These are phyloP conservation scores for Candida nemodendra DNA, from an alignment of 805 yeast species.

Conservation along the genomic window DNA sequence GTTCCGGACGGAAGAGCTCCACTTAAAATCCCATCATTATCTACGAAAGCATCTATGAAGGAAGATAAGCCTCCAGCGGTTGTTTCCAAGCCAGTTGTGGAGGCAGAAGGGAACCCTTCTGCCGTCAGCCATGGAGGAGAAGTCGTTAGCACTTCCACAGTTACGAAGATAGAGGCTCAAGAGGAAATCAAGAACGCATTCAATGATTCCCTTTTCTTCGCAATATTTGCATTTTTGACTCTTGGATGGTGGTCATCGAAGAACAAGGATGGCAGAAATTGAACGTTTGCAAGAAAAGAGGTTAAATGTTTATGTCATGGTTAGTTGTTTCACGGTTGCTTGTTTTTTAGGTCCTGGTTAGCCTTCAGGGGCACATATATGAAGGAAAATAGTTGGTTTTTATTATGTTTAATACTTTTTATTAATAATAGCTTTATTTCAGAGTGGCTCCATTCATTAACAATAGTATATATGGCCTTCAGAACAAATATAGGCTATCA, in stretches of 20 bases:
- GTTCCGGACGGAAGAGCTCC: conserved; percentile 25
- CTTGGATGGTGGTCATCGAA: conserved; percentile 36
- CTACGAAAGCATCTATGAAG: conserved; percentile 27
- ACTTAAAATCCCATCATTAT: conserved; percentile 27
- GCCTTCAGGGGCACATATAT: too few species aligned
- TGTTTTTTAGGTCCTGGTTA: too few species aligned
- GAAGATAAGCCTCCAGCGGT: conserved; percentile 6
- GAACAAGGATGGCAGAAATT: conserved; percentile 19
- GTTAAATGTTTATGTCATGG: too few species aligned
- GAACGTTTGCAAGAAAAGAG: too few species aligned
- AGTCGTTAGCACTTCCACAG: conserved; percentile 6
- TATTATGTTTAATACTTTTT: too few species aligned
- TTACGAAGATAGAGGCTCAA: conserved; percentile 3
- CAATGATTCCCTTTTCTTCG: conserved; percentile 25
- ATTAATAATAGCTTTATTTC: too few species aligned
- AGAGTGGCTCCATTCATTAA: conserved; percentile 2
- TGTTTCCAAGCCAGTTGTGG: conserved; percentile 5
- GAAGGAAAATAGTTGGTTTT: too few species aligned
- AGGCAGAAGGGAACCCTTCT: conserved; percentile 14
- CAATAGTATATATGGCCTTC: conserved; percentile 3
- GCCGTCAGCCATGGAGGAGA: conserved; percentile 20
- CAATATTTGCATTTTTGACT: conserved; percentile 26
- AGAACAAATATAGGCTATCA: conserved; percentile 69
- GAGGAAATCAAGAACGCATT: conserved; percentile 1
- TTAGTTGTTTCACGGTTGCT: too few species aligned